Base-by-base conservation (phyloP, 1,139 yeast species). In the Lodderomyces parapsilosis region DNA sequence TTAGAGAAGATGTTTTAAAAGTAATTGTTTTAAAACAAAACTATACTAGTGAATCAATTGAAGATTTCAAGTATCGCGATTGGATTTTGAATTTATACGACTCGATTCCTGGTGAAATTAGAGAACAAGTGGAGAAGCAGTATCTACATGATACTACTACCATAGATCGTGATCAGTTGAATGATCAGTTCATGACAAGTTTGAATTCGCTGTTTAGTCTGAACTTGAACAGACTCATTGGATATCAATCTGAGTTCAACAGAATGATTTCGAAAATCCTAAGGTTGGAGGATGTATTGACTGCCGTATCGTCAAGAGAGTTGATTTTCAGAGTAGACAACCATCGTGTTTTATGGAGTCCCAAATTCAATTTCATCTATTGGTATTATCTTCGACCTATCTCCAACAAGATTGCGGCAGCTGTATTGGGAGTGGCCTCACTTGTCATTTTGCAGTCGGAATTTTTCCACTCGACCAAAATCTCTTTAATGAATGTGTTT, bases 381-480 rank as follows among this genome's bases (percentile, higher is more conserved):
- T 68, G 74, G 49, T 62, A 67, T 38, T 65, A 66, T 40, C 43
- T 80, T 3, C 58, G 71, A 11, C 90, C 93, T 0, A 44, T 62
- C 10, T 46, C 71, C 4, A 72, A 75, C 48, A 65, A 80, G 24
- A 40, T 71, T 0, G 40, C 67, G 2, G 62, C 85, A 3, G 67
- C 74, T 1, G 36, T 65, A 0, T 54, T 84, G 17, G 65, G 61
- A 43, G 43, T 44, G 3, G 53, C 55, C 6, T 79, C 91, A 0
- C 61, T 80, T 11, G 58, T 80, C 1, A 67, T 88, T 7, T 71
- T 85, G 17, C 83, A 86, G 66, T 83, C 93, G 14, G 96, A 88
- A 58, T 68, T 85, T 38, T 72, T 86, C 45, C 91, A 87, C 57
- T 85, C 89, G 5, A 81, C 93, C 1, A 67, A 60, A 41, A 61